Conservation (phyloP, 1,284 basidiomycete species). For the Rhodotorula mucilaginosa region DNA sequence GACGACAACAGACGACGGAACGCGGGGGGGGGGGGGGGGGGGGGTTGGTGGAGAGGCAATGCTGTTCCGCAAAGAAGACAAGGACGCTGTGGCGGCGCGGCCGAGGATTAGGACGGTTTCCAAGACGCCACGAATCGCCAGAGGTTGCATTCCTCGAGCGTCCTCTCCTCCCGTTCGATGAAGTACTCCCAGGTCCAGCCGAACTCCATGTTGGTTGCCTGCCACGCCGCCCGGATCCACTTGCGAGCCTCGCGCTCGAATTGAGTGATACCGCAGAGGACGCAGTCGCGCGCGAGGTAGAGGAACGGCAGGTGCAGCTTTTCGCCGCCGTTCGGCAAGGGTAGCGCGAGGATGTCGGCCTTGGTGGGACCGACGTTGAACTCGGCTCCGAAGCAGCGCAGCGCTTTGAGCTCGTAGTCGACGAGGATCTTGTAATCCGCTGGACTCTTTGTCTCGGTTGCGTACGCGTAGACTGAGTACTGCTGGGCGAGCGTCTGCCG, state of each 20-base stretch:
- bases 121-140: neutral
- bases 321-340: neutral
- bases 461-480: neutral
- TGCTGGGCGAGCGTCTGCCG: neutral
- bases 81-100: too few species aligned
- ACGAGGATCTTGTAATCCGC: neutral
- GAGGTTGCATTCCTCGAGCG: neutral
- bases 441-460: too few species aligned
- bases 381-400: neutral
- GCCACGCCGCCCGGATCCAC: neutral
- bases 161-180: neutral
- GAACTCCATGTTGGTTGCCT: neutral
- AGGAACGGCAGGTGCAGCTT: neutral
- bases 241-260: slow-evolving; percentile 36
- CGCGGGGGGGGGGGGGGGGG: too few species aligned
- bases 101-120: neutral
- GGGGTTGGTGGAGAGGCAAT: too few species aligned
- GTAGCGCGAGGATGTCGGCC: neutral
- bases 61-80: too few species aligned
- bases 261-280: slow-evolving; percentile 26
- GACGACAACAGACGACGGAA: too few species aligned
- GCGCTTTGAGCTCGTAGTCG: neutral
- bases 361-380: neutral
- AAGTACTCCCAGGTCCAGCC: neutral
- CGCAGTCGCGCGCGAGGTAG: neutral